phyloP scores from a whole-genome alignment of 2,329 filamentous ascomycete genomes.

The Colletotrichum melonis region DNA sequence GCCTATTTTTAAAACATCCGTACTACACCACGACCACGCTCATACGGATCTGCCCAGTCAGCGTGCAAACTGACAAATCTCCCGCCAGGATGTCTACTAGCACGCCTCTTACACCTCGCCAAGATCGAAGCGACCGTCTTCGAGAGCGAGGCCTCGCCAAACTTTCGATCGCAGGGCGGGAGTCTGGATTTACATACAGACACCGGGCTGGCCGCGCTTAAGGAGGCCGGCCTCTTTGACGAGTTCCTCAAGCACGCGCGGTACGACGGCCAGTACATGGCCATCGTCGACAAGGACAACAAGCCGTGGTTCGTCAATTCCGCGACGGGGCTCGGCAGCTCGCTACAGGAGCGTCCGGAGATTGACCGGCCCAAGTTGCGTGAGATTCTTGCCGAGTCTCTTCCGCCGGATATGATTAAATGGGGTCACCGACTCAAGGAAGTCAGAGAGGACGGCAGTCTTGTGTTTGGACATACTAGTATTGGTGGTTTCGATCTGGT shows the following conservation, averaged over 20 bases:
- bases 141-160: slow-evolving; percentile 57
- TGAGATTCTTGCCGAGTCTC: slow-evolving; percentile 55
- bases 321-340: slow-evolving; percentile 35
- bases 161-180: slow-evolving; percentile 62
- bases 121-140: slow-evolving; percentile 61
- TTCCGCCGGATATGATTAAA: slow-evolving; percentile 56
- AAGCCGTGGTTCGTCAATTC: slow-evolving; percentile 45
- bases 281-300: slow-evolving; percentile 56
- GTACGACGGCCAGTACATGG: slow-evolving; percentile 62
- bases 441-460: slow-evolving; percentile 46
- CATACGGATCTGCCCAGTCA: background rate
- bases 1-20: background rate
- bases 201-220: slow-evolving; percentile 62
- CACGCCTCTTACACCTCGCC: slow-evolving; percentile 61
- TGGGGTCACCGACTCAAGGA: slow-evolving; percentile 58
- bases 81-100: slow-evolving; percentile 57
- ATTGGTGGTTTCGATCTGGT: slow-evolving; percentile 52
- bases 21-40: background rate
- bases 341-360: slow-evolving; percentile 57
- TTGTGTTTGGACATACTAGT: slow-evolving; percentile 52
- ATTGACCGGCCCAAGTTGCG: slow-evolving; percentile 62
- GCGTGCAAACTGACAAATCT: background rate
- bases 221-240: slow-evolving; percentile 60
- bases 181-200: slow-evolving; percentile 64
- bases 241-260: slow-evolving; percentile 62